These are phyloP conservation scores for Ganoderma leucocontextum DNA, from an alignment of 1,284 basidiomycete species.

Conservation along the genomic window DNA sequence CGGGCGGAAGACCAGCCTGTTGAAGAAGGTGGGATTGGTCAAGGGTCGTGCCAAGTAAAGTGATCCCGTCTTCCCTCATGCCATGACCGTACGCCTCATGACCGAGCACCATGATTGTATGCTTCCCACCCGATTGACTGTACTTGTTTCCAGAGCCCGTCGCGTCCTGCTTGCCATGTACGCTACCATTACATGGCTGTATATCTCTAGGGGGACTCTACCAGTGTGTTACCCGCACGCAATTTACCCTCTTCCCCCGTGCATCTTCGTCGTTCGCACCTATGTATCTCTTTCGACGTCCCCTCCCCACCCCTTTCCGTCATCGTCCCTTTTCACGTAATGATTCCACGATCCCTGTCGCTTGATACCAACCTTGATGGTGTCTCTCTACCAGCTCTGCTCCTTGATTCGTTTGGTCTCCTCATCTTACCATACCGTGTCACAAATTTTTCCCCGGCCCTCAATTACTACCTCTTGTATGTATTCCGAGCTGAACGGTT, in stretches of 20 bases:
- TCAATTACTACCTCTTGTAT: slow-evolving; percentile 21
- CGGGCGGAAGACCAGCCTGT: slow-evolving; percentile 76
- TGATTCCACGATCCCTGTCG: slow-evolving; percentile 23
- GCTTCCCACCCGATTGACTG: slow-evolving; percentile 21
- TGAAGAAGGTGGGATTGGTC: slow-evolving; percentile 81
- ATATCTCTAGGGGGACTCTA: slow-evolving; percentile 27
- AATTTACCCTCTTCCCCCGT: slow-evolving; percentile 12
- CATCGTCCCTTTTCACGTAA: slow-evolving; percentile 7
- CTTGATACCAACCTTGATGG: slow-evolving; percentile 26
- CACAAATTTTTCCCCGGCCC: slow-evolving; percentile 16
- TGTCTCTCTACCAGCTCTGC: slow-evolving; percentile 16
- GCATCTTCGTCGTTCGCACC: slow-evolving; percentile 9
- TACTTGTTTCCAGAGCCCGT: slow-evolving; percentile 30
- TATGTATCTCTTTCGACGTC: slow-evolving; percentile 20
- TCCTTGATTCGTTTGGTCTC: slow-evolving; percentile 11
- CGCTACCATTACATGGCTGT: slow-evolving; percentile 32
- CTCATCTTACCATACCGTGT: slow-evolving; percentile 31
- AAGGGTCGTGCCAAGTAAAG: slow-evolving; percentile 50
- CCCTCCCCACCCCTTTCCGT: slow-evolving; percentile 8
- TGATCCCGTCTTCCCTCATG: not conserved
- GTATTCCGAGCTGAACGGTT: slow-evolving; percentile 28
- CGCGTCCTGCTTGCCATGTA: slow-evolving; percentile 31
- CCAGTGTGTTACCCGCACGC: slow-evolving; percentile 8
- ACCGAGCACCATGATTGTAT: slow-evolving; percentile 22
- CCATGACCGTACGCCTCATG: slow-evolving; percentile 11